Evolutionary conservation across 495 filamentous ascomycete species (phyloP).

Genomic region (Aspergillus bertholletiae): DNA sequence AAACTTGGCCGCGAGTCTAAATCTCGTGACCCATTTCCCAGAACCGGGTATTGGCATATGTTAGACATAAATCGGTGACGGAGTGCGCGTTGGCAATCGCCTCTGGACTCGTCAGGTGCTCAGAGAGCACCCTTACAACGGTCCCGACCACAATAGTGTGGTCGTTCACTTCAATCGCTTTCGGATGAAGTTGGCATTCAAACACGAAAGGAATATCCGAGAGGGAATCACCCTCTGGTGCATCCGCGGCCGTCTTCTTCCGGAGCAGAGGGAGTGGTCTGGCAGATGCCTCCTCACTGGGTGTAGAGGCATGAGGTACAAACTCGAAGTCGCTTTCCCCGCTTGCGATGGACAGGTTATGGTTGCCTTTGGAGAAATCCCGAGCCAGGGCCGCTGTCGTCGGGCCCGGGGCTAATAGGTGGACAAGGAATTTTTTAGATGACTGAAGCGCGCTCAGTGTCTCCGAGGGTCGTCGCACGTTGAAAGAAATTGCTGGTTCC

Average conservation of each 20-base stretch:
- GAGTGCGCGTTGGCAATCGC: slow-evolving; percentile 1
- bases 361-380: slow-evolving; percentile 42
- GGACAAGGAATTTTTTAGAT: slow-evolving; percentile 42
- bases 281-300: not conserved
- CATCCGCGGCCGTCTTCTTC: slow-evolving; percentile 4
- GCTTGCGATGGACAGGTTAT: slow-evolving; percentile 27
- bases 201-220: slow-evolving; percentile 37
- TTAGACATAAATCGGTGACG: slow-evolving; percentile 31
- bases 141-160: slow-evolving; percentile 42
- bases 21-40: slow-evolving; percentile 42
- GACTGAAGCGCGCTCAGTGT: slow-evolving; percentile 60
- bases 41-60: slow-evolving; percentile 44
- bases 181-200: slow-evolving; percentile 35
- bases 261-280: slow-evolving; percentile 31
- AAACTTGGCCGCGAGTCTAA: slow-evolving; percentile 3
- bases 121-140: slow-evolving; percentile 23
- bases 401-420: slow-evolving; percentile 31
- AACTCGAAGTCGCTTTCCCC: slow-evolving; percentile 40
- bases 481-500: slow-evolving; percentile 71
- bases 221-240: slow-evolving; percentile 2
- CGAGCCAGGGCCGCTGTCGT: slow-evolving; percentile 35
- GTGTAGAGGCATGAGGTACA: slow-evolving; percentile 7
- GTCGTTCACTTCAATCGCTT: slow-evolving; percentile 39
- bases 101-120: not conserved
- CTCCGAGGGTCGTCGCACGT: slow-evolving; percentile 68